A percentile compares a stretch with the other conserved stretches of the same genome.
Evolutionary conservation across 805 yeast genomes (phyloP).

Genomic region (Naumovozyma castellii): DNA sequence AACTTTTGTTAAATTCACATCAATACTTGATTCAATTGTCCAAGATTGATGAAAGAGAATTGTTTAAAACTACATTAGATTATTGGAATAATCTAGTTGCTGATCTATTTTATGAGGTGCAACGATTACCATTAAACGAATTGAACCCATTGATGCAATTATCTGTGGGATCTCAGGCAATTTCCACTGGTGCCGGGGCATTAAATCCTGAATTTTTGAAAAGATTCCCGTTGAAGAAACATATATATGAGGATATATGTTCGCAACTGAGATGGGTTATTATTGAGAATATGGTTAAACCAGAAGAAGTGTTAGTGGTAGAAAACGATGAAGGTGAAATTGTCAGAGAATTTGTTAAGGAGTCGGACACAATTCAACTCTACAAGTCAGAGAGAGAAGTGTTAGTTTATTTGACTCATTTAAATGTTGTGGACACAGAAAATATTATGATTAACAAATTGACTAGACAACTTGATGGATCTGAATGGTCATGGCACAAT

Average conservation of each 20-base stretch:
- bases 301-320: constrained; percentile 93
- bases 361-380: constrained; percentile 90
- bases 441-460: constrained; percentile 86
- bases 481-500: constrained; percentile 99
- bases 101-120: constrained; percentile 76
- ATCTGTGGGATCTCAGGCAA: constrained; percentile 30
- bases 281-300: constrained; percentile 95
- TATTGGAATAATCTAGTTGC: constrained; percentile 88
- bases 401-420: constrained; percentile 86
- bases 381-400: constrained; percentile 95
- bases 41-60: constrained; percentile 87
- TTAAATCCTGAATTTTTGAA: constrained; percentile 71
- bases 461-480: constrained; percentile 86
- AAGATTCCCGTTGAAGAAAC: constrained; percentile 77
- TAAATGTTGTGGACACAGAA: constrained; percentile 90
- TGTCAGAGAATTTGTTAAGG: constrained; percentile 93
- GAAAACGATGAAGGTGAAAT: constrained; percentile 99
- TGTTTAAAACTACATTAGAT: constrained; percentile 90
- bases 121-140: constrained; percentile 62
- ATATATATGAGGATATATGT: constrained; percentile 67
- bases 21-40: constrained; percentile 76
- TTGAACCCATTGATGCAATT: constrained; percentile 71
- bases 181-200: constrained; percentile 61
- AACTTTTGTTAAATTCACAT: constrained; percentile 61
- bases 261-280: constrained; percentile 84